phyloP scores from a whole-genome alignment of 2,329 filamentous ascomycete species.

The Exophiala spinifera region DNA sequence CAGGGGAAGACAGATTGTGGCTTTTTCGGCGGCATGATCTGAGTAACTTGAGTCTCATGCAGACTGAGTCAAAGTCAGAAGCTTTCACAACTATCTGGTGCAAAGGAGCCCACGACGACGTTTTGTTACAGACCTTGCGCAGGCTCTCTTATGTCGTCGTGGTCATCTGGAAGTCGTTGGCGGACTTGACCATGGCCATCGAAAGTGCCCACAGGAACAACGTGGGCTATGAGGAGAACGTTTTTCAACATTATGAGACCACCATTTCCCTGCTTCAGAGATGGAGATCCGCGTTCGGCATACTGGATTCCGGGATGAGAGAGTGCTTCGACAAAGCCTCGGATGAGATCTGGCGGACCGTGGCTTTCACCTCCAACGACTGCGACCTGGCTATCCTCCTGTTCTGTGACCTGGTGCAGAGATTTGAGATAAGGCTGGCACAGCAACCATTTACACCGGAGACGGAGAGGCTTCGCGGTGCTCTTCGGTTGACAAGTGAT shows the following conservation, averaged over 20 bases:
- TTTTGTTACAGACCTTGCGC: neutral
- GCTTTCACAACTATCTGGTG: neutral
- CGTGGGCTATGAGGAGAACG: too few species aligned
- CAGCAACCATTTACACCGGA: neutral
- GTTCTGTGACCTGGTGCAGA: neutral
- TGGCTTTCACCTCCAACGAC: neutral
- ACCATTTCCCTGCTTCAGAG: neutral
- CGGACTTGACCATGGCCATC: neutral
- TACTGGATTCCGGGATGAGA: too few species aligned
- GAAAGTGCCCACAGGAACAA: neutral
- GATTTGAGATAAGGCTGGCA: neutral
- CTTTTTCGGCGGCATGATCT: neutral
- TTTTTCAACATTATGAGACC: too few species aligned
- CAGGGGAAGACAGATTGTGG: neutral
- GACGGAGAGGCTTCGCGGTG: neutral
- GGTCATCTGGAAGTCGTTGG: neutral
- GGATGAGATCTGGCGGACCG: neutral
- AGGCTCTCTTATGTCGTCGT: neutral
- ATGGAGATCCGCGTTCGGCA: too few species aligned
- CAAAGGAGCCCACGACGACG: neutral
- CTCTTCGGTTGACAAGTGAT: neutral
- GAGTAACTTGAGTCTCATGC: neutral
- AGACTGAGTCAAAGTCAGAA: neutral
- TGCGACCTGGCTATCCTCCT: slow-evolving; percentile 2
- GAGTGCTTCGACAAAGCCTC: neutral